Evolutionary conservation across 352 stramenopile genomes (phyloP), one percentile per base, ranked within the genome.

Genomic region (Globisporangium cederbergense): DNA sequence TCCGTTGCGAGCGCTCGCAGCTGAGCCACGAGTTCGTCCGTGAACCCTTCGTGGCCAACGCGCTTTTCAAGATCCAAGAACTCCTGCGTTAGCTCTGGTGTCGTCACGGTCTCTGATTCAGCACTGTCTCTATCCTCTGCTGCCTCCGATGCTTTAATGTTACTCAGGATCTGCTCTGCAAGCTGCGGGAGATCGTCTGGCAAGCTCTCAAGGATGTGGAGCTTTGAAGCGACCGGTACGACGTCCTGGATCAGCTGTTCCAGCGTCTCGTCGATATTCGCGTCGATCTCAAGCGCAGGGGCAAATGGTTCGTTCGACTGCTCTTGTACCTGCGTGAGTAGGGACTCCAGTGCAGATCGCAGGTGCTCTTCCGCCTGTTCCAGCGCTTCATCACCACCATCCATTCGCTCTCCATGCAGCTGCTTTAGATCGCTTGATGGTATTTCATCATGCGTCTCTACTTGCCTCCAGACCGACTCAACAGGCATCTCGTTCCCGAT

Each of bases 41-140:
- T 79, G 64, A 79, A 75, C 5, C 80, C 82, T 22, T 88, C 76
- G 7, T 64, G 60, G 18, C 66, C 38, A n/a, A 91, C 66, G 16
- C 68, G 76, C 50, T 86, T 73, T 60, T 90, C 78, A 18, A 91
- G 60, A 9, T 66, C 56, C 25, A 88, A 52, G 51, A 86, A 91
- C 25, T 59, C 58, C 6, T 86, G 72, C 8, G 79, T 83, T 3
- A 77, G 72, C 51, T 84, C 65, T 18, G 72, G 45, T 7, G 25
- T 30, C 16, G 30, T 43, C 16, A 18, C 51, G 8, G 14, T 22
- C 34, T 20, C 38, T 28, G 72, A 11, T 8, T 2, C 30, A 16
- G 38, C 55, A 20, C 36, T 38, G 1, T 2, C 55, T 3, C 9
- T 50, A 13, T 52, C 16, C 10, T 40, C n/a, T 4, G 53, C 30